Conservation (phyloP, 495 filamentous ascomycete species). For the Astrocystis sublimbata region DNA sequence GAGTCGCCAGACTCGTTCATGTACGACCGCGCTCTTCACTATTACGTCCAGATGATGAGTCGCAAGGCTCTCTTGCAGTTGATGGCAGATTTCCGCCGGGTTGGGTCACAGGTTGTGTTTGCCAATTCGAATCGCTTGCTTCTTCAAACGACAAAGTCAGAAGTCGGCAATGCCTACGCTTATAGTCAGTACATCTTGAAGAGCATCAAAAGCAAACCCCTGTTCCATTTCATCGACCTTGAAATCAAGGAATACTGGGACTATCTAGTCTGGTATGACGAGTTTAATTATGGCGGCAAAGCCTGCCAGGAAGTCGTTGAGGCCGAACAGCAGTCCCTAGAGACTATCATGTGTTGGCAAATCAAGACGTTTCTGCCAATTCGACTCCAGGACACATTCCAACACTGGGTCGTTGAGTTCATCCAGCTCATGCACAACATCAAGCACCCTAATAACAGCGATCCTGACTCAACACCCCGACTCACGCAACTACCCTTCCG, state of each 20-base stretch:
- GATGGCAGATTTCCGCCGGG: slow-evolving; percentile 94
- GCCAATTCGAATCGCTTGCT: slow-evolving; percentile 86
- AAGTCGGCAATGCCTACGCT: slow-evolving; percentile 95
- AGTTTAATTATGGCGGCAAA: slow-evolving; percentile 97
- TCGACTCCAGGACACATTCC: slow-evolving; percentile 80
- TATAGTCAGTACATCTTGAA: slow-evolving; percentile 97
- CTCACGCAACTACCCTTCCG: slow-evolving; percentile 72
- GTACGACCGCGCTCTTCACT: slow-evolving; percentile 93
- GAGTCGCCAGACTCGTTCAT: slow-evolving; percentile 88
- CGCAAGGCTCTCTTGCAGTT: slow-evolving; percentile 94
- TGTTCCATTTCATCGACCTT: slow-evolving; percentile 96
- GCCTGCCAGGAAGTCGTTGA: slow-evolving; percentile 83
- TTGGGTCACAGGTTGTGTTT: slow-evolving; percentile 91
- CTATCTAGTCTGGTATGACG: slow-evolving; percentile 99
- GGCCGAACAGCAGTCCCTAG: slow-evolving; percentile 77
- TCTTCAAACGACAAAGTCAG: slow-evolving; percentile 92
- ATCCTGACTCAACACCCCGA: slow-evolving; percentile 62
- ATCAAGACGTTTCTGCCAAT: slow-evolving; percentile 82
- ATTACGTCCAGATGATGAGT: slow-evolving; percentile 98
- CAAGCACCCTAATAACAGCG: slow-evolving; percentile 63
- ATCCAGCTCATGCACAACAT: slow-evolving; percentile 88
- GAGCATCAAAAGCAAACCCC: slow-evolving; percentile 88
- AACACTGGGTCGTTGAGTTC: slow-evolving; percentile 92
- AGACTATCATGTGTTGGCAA: slow-evolving; percentile 98
- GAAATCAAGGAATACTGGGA: slow-evolving; percentile 99